Conservation (phyloP, 768 basidiomycete genomes). For the Termitomyces bulborhizus region DNA sequence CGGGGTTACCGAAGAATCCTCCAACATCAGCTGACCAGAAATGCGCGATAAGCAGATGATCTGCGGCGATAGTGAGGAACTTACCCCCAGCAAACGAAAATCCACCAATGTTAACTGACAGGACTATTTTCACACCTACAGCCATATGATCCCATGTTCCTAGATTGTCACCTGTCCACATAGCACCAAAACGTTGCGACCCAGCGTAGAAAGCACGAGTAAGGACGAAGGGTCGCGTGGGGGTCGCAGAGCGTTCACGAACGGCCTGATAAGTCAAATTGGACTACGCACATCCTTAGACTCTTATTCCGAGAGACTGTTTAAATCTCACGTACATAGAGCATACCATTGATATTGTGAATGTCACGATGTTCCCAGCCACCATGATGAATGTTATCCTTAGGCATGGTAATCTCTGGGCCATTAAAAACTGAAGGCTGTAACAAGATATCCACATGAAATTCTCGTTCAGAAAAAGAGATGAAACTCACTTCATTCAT, state of each 20-base stretch:
- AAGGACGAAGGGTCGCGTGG: slow-evolving; percentile 89
- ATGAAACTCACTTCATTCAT: slow-evolving; percentile 84
- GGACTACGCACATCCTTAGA: slow-evolving; percentile 41
- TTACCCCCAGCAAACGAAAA: slow-evolving; percentile 89
- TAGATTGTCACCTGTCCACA: slow-evolving; percentile 99
- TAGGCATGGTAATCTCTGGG: slow-evolving; percentile 81
- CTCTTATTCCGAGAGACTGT: background rate
- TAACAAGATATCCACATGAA: slow-evolving; percentile 6
- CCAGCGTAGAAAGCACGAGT: slow-evolving; percentile 95
- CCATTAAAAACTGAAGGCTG: slow-evolving; percentile 98
- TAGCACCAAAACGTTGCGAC: slow-evolving; percentile 91
- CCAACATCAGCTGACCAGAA: slow-evolving; percentile 81
- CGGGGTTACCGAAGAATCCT: slow-evolving; percentile 97
- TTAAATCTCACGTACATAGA: slow-evolving; percentile 50
- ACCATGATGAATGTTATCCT: slow-evolving; percentile 72
- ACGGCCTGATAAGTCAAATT: slow-evolving; percentile 83
- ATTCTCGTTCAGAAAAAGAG: background rate
- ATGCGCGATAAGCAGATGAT: background rate
- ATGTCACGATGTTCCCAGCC: slow-evolving; percentile 98
- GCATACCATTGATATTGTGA: slow-evolving; percentile 97
- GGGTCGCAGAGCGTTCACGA: slow-evolving; percentile 62
- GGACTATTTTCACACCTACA: slow-evolving; percentile 88
- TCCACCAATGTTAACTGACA: slow-evolving; percentile 83
- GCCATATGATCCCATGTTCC: slow-evolving; percentile 98
- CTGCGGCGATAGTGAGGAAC: slow-evolving; percentile 21